Evolutionary conservation across 768 basidiomycete species (phyloP), one percentile per base, ranked within the genome.

Genomic region (Candolleomyces efflorescens): DNA sequence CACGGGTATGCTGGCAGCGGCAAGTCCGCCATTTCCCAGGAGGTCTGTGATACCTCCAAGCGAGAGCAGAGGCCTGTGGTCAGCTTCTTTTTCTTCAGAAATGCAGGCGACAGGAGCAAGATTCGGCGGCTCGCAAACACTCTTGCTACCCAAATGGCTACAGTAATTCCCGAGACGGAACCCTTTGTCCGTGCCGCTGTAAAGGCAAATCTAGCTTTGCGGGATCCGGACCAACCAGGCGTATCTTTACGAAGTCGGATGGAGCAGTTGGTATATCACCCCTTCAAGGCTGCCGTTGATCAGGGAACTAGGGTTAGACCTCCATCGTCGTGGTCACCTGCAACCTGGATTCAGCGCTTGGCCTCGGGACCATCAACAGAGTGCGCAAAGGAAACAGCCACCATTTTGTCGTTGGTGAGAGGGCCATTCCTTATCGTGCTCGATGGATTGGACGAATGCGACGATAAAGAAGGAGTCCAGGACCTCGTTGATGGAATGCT

Each of bases 1-100:
- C 37, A 59, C 38, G 65, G 65, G 3, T 58, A 63, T 3, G 65
- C 58, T 12, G 65, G 65, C 13, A 56, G 58, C 15, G 65, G 65
- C 10, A 66, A 66, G 53, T 62, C 63, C 3, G 62, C 62, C 9
- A 59, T 65, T 10, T 55, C 60, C 6, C 61, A 63, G 38, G 54
- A 53, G 5, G 54, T 65, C 5, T 60, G 60, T 7, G 60, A 60
- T 9, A 17, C 37, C 12, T 60, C 46, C 20, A 5, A 43, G 3
- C 38, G 53, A 13, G 15, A 5, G 5, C 49, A 45, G 1, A n/a
- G n/a, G 11, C 47, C 62, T 15, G 59, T 44, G 0, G 62, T 49
- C 17, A 56, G 54, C 22, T 63, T 65, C 53, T 65, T 62, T 49
- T 65, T 62, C 41, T 61, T 49, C 20, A 18, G 59, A 17, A 38